Evolutionary conservation across 139 green algal species (phyloP), one percentile per base, ranked within the genome.

Genomic region (Pleodorina starrii): DNA sequence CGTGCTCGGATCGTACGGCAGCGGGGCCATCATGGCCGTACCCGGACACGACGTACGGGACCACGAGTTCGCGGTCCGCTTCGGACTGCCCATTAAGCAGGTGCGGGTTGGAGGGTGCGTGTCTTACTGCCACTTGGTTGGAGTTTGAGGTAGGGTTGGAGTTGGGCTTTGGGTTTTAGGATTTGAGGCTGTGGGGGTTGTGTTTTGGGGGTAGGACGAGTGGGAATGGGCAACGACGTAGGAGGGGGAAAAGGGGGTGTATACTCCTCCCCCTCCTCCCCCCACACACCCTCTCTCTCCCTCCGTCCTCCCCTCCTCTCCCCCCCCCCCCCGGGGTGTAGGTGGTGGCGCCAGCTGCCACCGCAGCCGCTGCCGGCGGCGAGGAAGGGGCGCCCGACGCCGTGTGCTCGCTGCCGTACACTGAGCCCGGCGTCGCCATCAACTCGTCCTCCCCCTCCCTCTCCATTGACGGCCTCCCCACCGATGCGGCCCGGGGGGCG

Each of bases 21-120:
- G 89, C 44, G 98, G 98, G 1, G 97, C 97, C 35, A 97, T 99
- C 89, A 99, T 99, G 98, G 98, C 97, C 10, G 98, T 99, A 84
- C 98, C 98, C 0, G 98, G 92, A 17, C 98, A 99, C 81, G 98
- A 99, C 92, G 74, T 83, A 17, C 91, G 97, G 38, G 98, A 99
- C 94, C 95, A 92, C 68, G 97, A 98, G 54, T 99, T 99, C 89
- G 98, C 98, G 0, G 32, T 90, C 16, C 73, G 88, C 9, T 98
- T 97, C 69, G 93, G 90, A 42, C 93, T 99, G 54, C 93, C 90
- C 0, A 90, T 99, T 27, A 93, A 90, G 32, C 91, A 93, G 54
- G 98, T 99, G 43, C 11, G 76, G 76, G n/a, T n/a, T n/a, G n/a
- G n/a, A n/a, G n/a, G n/a, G n/a, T n/a, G n/a, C n/a, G n/a, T n/a